phyloP scores from a whole-genome alignment of 164 flowering plant species.

The Vitis vinifera region ASM3070453v1 NC_081812.1:21061501-21062000 shows the following conservation, averaged over 20 bases:
- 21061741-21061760: constrained; percentile 76
- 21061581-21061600: constrained; percentile 92
- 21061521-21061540: neutral
- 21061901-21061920: too few relatives aligned
- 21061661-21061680: constrained; percentile 92
- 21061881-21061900: too few relatives aligned
- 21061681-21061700: constrained; percentile 78
- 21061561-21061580: constrained; percentile 48
- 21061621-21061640: constrained; percentile 70
- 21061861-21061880: too few relatives aligned
- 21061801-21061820: too few relatives aligned
- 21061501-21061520: neutral
- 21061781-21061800: constrained; percentile 22
- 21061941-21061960: neutral
- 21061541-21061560: neutral
- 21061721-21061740: constrained; percentile 82
- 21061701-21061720: constrained; percentile 60
- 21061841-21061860: too few relatives aligned
- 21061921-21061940: too few relatives aligned
- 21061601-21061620: constrained; percentile 98
- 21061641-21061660: constrained; percentile 89
- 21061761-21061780: constrained; percentile 63
- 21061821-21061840: too few relatives aligned
- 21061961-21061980: too few relatives aligned
- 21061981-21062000: constrained; percentile 3